Conservation (phyloP, 345 rosid species). For the Camelina neglecta region DNA sequence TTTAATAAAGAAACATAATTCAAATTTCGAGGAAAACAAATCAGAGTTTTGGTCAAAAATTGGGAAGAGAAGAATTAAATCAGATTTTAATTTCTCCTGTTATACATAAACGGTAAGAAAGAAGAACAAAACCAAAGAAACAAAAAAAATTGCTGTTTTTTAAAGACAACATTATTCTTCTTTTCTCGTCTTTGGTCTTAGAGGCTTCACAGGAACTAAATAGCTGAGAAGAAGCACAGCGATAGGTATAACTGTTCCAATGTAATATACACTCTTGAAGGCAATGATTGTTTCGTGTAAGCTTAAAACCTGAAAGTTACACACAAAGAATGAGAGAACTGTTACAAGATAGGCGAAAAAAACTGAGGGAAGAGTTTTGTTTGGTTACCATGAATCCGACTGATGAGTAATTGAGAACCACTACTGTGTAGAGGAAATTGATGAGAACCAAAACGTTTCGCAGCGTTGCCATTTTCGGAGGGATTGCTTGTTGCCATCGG, state of each 20-base stretch:
- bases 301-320: constrained; percentile 67
- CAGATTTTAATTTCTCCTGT: neutral
- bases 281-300: constrained; percentile 75
- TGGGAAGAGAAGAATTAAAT: neutral
- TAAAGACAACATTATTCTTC: constrained; percentile 50
- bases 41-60: neutral
- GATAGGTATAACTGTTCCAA: constrained; percentile 79
- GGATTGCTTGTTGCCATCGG: constrained; percentile 88
- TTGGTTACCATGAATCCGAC: constrained; percentile 90
- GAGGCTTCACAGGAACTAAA: constrained; percentile 68
- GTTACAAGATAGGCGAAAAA: neutral
- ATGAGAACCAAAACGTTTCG: constrained; percentile 58
- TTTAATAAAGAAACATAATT: too few relatives aligned
- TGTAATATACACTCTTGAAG: constrained; percentile 72
- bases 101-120: constrained; percentile 22
- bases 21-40: too few relatives aligned
- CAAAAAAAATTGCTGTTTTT: neutral
- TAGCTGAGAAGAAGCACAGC: constrained; percentile 65
- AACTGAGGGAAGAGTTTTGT: constrained; percentile 18
- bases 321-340: neutral
- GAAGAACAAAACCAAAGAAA: neutral
- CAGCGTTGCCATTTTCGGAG: constrained; percentile 55
- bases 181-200: constrained; percentile 64
- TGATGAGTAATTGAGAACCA: constrained; percentile 79
- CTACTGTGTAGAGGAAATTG: constrained; percentile 68